Percentiles rank a stretch among this genome's conserved stretches.
Conservation (phyloP, 169 alveolate genomes). For the Eimeria brunetti region DNA sequence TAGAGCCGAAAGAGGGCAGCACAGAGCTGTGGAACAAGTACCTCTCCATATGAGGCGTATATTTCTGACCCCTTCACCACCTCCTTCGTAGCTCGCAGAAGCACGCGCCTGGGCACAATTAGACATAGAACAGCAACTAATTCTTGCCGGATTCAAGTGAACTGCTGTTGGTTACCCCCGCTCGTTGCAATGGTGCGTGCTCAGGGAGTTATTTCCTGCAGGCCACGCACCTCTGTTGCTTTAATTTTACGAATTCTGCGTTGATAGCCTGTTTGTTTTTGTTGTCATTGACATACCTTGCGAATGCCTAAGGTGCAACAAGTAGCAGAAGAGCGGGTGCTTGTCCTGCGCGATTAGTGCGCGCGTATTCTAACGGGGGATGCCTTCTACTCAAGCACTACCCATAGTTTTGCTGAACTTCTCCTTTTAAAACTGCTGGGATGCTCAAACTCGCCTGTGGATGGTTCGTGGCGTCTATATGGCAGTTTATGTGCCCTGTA, state of each 20-base stretch:
- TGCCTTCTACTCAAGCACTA: neutral
- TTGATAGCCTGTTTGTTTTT: constrained; percentile 15
- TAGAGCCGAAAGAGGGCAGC: neutral
- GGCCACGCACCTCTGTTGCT: constrained; percentile 44
- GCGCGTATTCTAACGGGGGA: neutral
- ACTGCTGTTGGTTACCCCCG: neutral
- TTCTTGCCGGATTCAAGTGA: neutral
- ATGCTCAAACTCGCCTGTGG: constrained; percentile 25
- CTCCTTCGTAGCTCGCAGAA: constrained; percentile 41
- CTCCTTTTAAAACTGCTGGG: neutral
- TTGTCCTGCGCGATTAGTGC: neutral
- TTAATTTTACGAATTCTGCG: constrained; percentile 43
- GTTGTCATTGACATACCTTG: constrained; percentile 65
- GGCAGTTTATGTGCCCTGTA: constrained; percentile 52
- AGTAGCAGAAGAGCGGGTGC: neutral
- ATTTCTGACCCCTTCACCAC: constrained; percentile 42
- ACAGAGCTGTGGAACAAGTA: neutral
- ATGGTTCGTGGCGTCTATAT: constrained; percentile 55
- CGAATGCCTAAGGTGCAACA: neutral
- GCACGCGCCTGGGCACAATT: constrained; percentile 30
- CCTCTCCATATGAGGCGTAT: constrained; percentile 69
- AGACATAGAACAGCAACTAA: neutral
- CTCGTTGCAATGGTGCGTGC: neutral
- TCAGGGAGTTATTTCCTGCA: neutral
- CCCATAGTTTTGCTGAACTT: neutral